Base-by-base conservation (phyloP, 805 yeast genomes). In the Wickerhamomyces queroliae region DNA sequence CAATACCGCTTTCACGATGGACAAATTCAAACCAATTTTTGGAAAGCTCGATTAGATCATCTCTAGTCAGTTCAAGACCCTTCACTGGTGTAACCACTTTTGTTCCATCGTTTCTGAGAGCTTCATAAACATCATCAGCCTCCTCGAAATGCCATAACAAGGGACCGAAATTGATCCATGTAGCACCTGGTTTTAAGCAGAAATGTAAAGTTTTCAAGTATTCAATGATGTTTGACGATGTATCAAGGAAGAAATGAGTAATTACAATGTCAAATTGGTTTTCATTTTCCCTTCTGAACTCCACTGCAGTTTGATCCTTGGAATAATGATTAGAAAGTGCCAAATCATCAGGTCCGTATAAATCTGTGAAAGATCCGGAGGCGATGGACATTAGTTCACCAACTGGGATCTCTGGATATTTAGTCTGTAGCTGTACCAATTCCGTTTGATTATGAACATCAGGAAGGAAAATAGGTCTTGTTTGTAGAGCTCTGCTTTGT, bases 71-170 rank as follows among this genome's bases (percentile, higher is more conserved):
- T 52, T 83, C 91, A 18, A 83, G 50, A 0, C 89, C 90, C 45
- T 62, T 67, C 45, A 61, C 50, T 5, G 73, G 72, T 7, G 43
- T 53, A 1, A 59, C 56, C 0, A 59, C 50, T 7, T 39, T 46
- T 7, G 44, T 36, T 12, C 52, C 47, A 19, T 58, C 53, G 1
- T 48, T 53, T 6, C 50, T 47, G 0, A 35, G 29, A 3, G 41
- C 45, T 6, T 45, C 41, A 5, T 55, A 58, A 22, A 59, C 51
- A 13, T 59, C 61, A 15, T 57, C 63, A 25, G 69, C 74, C 40
- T 71, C 73, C 48, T 81, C 89, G 52, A 70, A 78, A 57, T 83
- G 91, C 89, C 89, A 80, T 37, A 78, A 59, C 33, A 80, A 58
- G 0, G 87, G 88, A 0, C 89, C 89, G 52, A 78, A 74, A 50